Percentiles rank a stretch among this genome's conserved stretches.
Evolutionary conservation across 768 basidiomycete species (phyloP).

Genomic region (Exidia glandulosa): DNA sequence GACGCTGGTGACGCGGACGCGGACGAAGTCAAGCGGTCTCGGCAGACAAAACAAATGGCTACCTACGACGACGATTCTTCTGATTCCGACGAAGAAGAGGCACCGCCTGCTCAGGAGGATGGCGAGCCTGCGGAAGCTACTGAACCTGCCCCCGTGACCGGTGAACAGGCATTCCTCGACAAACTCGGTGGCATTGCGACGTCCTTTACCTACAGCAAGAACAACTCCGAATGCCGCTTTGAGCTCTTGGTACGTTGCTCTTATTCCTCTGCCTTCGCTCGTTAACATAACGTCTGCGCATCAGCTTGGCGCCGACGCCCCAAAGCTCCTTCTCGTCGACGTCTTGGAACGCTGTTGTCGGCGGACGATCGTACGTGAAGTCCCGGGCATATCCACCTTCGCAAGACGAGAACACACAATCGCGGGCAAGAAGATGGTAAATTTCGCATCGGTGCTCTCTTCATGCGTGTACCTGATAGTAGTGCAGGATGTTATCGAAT

Average conservation of each 20-base stretch:
- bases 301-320: conserved; percentile 79
- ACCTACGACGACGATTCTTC: conserved; percentile 58
- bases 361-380: conserved; percentile 78
- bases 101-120: conserved; percentile 27
- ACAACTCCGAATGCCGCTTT: conserved; percentile 54
- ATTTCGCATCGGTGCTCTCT: background rate
- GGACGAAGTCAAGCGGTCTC: conserved; percentile 62
- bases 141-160: conserved; percentile 24
- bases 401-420: background rate
- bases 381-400: conserved; percentile 73
- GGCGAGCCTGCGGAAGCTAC: conserved; percentile 18
- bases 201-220: conserved; percentile 52
- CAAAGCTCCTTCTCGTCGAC: conserved; percentile 88
- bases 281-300: background rate
- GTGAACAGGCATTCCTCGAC: conserved; percentile 42
- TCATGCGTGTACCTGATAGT: conserved; percentile 6
- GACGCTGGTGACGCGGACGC: conserved; percentile 78
- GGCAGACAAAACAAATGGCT: conserved; percentile 60
- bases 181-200: conserved; percentile 50
- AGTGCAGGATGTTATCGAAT: conserved; percentile 66
- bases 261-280: background rate
- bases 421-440: background rate
- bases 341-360: conserved; percentile 83
- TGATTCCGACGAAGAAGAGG: conserved; percentile 43
- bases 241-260: conserved; percentile 61